phyloP scores from a whole-genome alignment of 257 asterid species.

The Scutellaria galericulata region DNA sequence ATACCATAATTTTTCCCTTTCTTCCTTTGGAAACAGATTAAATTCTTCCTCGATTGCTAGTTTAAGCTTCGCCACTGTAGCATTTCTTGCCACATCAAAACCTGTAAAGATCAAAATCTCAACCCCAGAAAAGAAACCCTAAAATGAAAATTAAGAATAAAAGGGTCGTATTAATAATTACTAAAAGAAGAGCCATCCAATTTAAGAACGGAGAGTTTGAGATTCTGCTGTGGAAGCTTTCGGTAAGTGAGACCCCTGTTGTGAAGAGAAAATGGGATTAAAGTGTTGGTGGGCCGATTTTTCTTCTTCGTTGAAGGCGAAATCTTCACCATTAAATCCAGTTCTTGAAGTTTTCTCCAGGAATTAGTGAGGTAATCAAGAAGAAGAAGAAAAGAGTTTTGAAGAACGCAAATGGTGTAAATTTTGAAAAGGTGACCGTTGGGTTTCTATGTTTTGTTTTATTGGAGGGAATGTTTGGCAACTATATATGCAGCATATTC shows the following conservation, averaged over 20 bases:
- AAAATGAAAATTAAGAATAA: not conserved
- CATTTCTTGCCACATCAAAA: constrained; percentile 56
- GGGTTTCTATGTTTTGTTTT: constrained; percentile 18
- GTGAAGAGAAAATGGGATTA: constrained; percentile 40
- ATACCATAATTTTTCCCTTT: constrained; percentile 53
- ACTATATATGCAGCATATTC: too few relatives aligned
- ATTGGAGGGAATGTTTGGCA: constrained; percentile 46
- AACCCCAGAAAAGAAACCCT: constrained; percentile 4
- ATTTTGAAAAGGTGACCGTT: constrained; percentile 54
- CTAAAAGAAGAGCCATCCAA: constrained; percentile 68
- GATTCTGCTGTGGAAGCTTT: constrained; percentile 54
- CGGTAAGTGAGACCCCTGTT: constrained; percentile 40
- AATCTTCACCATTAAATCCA: constrained; percentile 46
- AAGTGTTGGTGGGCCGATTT: constrained; percentile 28
- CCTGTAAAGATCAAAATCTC: constrained; percentile 37
- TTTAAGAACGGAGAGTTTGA: constrained; percentile 59
- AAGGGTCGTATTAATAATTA: constrained; percentile 27
- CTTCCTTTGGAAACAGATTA: constrained; percentile 35
- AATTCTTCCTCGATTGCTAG: constrained; percentile 58
- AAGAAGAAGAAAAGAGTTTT: constrained; percentile 1
- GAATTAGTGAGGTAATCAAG: not conserved
- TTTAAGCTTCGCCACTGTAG: constrained; percentile 55
- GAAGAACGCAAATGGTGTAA: constrained; percentile 14
- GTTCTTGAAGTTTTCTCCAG: not conserved
- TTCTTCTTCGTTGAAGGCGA: constrained; percentile 34